Evolutionary conservation across 1,284 basidiomycete species (phyloP).

Genomic region (Calocybe gambosa): DNA sequence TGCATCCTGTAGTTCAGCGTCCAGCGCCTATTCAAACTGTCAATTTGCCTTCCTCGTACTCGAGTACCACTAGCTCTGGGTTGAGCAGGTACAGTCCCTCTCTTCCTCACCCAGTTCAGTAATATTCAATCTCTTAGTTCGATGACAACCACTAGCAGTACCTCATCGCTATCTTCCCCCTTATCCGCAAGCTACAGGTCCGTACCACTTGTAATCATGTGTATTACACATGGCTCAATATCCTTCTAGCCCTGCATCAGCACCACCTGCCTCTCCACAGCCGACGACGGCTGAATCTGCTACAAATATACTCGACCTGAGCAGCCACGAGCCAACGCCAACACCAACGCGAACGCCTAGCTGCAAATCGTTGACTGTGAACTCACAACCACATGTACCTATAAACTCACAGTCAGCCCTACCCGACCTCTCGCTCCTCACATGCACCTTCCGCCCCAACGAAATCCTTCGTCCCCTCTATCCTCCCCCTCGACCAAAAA

Average conservation of each 20-base stretch:
- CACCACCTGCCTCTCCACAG: background rate
- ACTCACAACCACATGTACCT: background rate
- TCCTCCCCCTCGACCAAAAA: background rate
- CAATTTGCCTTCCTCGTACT: conserved; percentile 10
- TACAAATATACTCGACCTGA: background rate
- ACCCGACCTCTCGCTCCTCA: conserved; percentile 15
- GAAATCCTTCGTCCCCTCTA: conserved; percentile 15
- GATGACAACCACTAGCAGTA: background rate
- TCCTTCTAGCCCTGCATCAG: background rate
- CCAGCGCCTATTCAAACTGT: conserved; percentile 20
- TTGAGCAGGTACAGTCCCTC: background rate
- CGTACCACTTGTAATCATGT: background rate
- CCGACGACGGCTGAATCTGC: background rate
- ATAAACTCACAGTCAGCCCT: background rate
- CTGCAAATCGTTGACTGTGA: background rate
- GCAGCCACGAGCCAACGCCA: background rate
- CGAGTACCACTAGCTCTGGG: conserved; percentile 1
- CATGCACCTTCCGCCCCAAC: conserved; percentile 18
- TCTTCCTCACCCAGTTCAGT: too few species aligned
- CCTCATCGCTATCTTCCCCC: background rate
- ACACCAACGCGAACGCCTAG: background rate
- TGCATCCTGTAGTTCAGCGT: conserved; percentile 48
- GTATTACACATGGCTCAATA: background rate
- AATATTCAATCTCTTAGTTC: background rate
- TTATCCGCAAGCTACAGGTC: conserved; percentile 6